phyloP scores from a whole-genome alignment of 2,329 filamentous ascomycete species.

The Didymella pomorum region DNA sequence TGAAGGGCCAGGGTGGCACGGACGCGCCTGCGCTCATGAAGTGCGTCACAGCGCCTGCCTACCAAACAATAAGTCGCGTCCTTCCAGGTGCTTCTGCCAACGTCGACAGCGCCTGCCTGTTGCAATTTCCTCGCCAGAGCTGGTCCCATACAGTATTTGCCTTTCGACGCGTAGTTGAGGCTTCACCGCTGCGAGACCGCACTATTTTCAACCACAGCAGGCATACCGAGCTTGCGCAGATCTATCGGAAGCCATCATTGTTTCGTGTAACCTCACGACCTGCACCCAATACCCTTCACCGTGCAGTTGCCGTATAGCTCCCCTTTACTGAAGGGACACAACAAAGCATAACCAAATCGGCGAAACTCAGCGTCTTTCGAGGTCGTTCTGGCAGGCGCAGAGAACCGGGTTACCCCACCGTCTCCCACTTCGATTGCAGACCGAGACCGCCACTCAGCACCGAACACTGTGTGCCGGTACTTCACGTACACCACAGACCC shows the following conservation, averaged over 20 bases:
- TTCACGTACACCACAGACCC: not conserved
- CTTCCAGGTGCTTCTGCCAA: slow-evolving; percentile 35
- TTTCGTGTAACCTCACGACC: slow-evolving; percentile 24
- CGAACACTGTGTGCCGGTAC: not conserved
- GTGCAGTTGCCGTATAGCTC: slow-evolving; percentile 8
- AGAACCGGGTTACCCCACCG: slow-evolving; percentile 25
- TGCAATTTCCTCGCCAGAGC: not conserved
- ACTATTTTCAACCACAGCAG: slow-evolving; percentile 8
- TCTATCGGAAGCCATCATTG: slow-evolving; percentile 21
- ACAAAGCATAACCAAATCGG: not conserved
- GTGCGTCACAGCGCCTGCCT: slow-evolving; percentile 30
- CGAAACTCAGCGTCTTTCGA: not conserved
- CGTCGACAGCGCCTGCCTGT: slow-evolving; percentile 26
- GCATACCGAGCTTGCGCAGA: slow-evolving; percentile 23
- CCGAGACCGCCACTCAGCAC: slow-evolving; percentile 23
- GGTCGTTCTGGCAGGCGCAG: not conserved
- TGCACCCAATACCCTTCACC: slow-evolving; percentile 15
- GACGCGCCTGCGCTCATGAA: slow-evolving; percentile 11
- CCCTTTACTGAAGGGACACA: not conserved
- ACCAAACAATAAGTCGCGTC: slow-evolving; percentile 32
- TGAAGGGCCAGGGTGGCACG: slow-evolving; percentile 31
- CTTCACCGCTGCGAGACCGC: slow-evolving; percentile 4
- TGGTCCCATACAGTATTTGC: not conserved
- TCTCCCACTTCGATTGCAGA: slow-evolving; percentile 20
- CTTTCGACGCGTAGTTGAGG: not conserved